Evolutionary conservation across 805 yeast species (phyloP).

Genomic region (Yarrowia keelungensis): DNA sequence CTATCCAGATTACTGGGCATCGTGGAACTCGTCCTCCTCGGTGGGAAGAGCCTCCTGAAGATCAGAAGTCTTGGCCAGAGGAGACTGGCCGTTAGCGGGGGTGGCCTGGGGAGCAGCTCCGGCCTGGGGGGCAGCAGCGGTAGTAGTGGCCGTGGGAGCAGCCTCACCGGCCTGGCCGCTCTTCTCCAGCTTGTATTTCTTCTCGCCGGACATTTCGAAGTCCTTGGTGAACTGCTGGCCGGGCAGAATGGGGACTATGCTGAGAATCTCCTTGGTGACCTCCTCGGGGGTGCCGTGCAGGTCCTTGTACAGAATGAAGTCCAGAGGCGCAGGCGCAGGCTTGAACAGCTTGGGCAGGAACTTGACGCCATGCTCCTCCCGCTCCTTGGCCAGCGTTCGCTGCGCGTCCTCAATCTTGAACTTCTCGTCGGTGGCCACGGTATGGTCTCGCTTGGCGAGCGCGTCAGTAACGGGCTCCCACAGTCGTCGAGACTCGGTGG

Average conservation of each 20-base stretch:
- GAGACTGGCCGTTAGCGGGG: constrained; percentile 31
- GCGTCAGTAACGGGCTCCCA: constrained; percentile 88
- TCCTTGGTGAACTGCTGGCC: constrained; percentile 74
- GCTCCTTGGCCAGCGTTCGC: constrained; percentile 71
- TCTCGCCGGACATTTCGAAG: constrained; percentile 71
- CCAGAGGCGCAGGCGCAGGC: constrained; percentile 56
- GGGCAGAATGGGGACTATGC: constrained; percentile 79
- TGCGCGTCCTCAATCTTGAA: constrained; percentile 87
- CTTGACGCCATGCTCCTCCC: constrained; percentile 78
- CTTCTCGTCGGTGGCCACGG: constrained; percentile 86
- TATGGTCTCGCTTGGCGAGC: constrained; percentile 78
- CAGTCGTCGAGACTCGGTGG: constrained; percentile 76
- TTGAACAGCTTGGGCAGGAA: constrained; percentile 82
- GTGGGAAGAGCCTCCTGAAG: constrained; percentile 41
- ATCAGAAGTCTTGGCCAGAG: constrained; percentile 41
- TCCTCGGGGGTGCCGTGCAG: constrained; percentile 61
- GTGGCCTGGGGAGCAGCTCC: constrained; percentile 14
- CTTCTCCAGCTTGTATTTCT: constrained; percentile 53
- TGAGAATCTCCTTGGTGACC: constrained; percentile 63
- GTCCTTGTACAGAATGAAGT: constrained; percentile 70
- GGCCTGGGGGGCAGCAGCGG: constrained; percentile 20
- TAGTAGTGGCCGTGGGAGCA: constrained; percentile 7
- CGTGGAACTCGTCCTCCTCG: constrained; percentile 45
- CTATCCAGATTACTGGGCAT: constrained; percentile 40
- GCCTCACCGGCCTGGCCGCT: constrained; percentile 16